Evolutionary conservation across 805 yeast species (phyloP).

Genomic region (Candida nemodendra): DNA sequence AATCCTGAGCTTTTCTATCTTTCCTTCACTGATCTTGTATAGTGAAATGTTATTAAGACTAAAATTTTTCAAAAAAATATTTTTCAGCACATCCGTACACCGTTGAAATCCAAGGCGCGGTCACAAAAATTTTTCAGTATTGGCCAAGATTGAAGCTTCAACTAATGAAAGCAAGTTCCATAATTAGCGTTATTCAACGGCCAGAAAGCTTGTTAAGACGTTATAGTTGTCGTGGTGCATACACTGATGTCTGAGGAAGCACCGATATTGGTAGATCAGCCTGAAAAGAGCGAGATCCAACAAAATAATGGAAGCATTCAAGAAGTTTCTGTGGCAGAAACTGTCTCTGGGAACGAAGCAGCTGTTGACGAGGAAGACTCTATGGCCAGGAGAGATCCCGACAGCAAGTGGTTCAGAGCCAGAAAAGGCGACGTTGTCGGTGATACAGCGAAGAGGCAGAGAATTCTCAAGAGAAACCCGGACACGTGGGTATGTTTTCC

Average conservation of each 20-base stretch:
- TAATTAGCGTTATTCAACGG: no score
- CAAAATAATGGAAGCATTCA: conserved; percentile 6
- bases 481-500: conserved; percentile 58
- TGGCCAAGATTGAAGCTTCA: no score
- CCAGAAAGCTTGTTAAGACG: background rate
- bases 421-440: conserved; percentile 29
- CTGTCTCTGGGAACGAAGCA: conserved; percentile 2
- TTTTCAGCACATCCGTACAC: background rate
- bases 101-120: background rate
- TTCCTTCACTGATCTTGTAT: background rate
- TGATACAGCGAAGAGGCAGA: conserved; percentile 29
- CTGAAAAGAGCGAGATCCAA: background rate
- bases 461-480: conserved; percentile 31
- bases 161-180: no score
- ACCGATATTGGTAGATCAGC: background rate
- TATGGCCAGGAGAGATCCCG: conserved; percentile 12
- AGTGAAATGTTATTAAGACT: no score
- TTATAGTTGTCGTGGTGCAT: background rate
- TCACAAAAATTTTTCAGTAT: background rate
- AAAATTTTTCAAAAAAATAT: background rate
- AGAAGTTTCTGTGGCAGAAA: conserved; percentile 10
- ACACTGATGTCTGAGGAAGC: background rate
- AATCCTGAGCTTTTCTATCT: no score
- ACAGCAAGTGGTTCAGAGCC: conserved; percentile 25
- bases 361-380: conserved; percentile 12